Evolutionary conservation across 75 land plant species (phyloP), one percentile per base, ranked within the genome.

Genomic region (Selaginella tamariscina): DNA sequence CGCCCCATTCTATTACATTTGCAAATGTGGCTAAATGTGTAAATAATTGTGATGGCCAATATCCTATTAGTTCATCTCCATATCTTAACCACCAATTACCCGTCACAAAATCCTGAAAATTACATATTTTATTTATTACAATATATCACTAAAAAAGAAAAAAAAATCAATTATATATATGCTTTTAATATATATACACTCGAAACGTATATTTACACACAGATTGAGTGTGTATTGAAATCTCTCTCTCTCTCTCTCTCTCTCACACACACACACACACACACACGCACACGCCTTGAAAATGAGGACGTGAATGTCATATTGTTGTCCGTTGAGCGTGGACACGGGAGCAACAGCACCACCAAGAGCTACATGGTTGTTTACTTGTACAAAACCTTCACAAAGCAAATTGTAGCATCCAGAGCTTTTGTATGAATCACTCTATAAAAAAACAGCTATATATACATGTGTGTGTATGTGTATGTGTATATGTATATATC

Each of bases 301-400:
- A 5, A 59, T 59, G 27, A 59, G 62, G 26, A 59, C 8, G 62
- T n/a, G 62, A n/a, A 59, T 59, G 62, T 59, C 62, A n/a, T 59
- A 59, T 26, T 59, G 62, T 8, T 2, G 8, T 2, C 62, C 26
- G 62, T 59, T 59, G n/a, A 59, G 24, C 23, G 62, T 2, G 2
- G 62, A 23, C 8, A 26, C 21, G 62, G 62, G 26, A 2, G 62
- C 26, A 21, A 59, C 27, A 8, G 62, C 21, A 9, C 62, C 62
- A n/a, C 62, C 62, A 8, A 59, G 26, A 5, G n/a, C 62, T 2
- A 59, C 26, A 2, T 59, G 23, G 26, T 59, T n/a, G 62, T 59
- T 59, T 8, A 26, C 23, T 59, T 59, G 62, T 23, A 59, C 62
- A n/a, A 59, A 59, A 21, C 62, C 62, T 59, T 59, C 62, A n/a